phyloP scores from a whole-genome alignment of 345 rosid species.

The Toxicodendron radicans region DNA sequence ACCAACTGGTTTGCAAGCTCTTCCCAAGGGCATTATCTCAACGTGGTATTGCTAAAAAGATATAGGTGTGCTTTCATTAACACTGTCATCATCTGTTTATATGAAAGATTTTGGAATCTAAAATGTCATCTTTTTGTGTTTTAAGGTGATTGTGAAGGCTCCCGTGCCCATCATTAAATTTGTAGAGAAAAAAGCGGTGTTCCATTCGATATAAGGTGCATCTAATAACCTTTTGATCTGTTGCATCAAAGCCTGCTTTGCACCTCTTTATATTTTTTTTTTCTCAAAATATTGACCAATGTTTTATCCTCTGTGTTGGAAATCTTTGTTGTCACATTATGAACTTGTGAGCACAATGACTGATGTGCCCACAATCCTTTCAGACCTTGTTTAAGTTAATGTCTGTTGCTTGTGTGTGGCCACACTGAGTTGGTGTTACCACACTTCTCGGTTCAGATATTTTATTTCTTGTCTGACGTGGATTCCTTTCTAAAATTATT shows the following conservation, averaged over 20 bases:
- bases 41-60: slow-evolving; percentile 76
- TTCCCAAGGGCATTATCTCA: slow-evolving; percentile 82
- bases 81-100: background rate
- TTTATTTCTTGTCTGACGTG: no score
- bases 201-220: slow-evolving; percentile 81
- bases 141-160: slow-evolving; percentile 87
- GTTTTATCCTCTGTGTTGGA: slow-evolving; percentile 18
- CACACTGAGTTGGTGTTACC: no score
- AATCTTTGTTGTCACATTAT: no score
- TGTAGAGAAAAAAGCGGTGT: slow-evolving; percentile 78
- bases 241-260: background rate
- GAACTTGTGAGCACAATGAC: no score
- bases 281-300: background rate
- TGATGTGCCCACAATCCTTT: no score
- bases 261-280: background rate
- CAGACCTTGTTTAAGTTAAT: no score
- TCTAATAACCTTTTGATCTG: slow-evolving; percentile 8
- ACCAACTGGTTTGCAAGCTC: slow-evolving; percentile 73
- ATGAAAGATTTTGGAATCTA: background rate
- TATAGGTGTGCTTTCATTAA: slow-evolving; percentile 47
- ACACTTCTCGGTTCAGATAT: no score
- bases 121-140: slow-evolving; percentile 14
- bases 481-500: no score
- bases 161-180: slow-evolving; percentile 95
- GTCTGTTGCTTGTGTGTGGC: no score